phyloP scores from a whole-genome alignment of 2,329 filamentous ascomycete species.

The Trichoderma sp. region DNA sequence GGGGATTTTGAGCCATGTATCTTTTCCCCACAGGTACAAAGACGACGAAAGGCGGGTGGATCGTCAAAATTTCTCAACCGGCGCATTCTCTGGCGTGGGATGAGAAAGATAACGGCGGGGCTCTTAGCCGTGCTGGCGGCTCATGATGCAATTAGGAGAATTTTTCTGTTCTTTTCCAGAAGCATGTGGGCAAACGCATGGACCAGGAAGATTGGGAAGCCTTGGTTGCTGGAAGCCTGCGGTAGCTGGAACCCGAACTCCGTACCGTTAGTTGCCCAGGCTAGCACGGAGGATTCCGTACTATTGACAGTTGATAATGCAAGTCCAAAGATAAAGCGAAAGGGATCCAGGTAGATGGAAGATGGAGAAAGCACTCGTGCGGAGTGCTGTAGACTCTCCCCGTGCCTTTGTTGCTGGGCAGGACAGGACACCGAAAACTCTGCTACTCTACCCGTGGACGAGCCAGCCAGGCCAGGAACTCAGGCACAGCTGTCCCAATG shows the following conservation, averaged over 20 bases:
- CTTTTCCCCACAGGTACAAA: slow-evolving; percentile 21
- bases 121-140: not conserved
- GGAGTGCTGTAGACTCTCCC: not conserved
- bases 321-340: not conserved
- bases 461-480: not conserved
- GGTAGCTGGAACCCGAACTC: not conserved
- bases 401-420: not conserved
- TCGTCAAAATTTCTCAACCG: slow-evolving; percentile 19
- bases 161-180: slow-evolving; percentile 14
- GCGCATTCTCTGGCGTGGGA: slow-evolving; percentile 4
- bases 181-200: slow-evolving; percentile 19
- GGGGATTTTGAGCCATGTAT: slow-evolving; percentile 13
- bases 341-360: not conserved
- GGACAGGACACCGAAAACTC: not conserved
- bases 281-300: not conserved
- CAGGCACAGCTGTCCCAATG: not conserved
- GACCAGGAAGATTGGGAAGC: not conserved
- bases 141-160: slow-evolving; percentile 21
- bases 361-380: not conserved
- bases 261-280: not conserved
- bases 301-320: not conserved
- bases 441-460: not conserved
- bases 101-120: slow-evolving; percentile 16
- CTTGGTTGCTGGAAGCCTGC: not conserved
- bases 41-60: not conserved